A percentile compares a stretch with the other conserved stretches of the same genome.
phyloP scores from a whole-genome alignment of 179 eudicot genomes.

The Carnegiea gigantea region DNA sequence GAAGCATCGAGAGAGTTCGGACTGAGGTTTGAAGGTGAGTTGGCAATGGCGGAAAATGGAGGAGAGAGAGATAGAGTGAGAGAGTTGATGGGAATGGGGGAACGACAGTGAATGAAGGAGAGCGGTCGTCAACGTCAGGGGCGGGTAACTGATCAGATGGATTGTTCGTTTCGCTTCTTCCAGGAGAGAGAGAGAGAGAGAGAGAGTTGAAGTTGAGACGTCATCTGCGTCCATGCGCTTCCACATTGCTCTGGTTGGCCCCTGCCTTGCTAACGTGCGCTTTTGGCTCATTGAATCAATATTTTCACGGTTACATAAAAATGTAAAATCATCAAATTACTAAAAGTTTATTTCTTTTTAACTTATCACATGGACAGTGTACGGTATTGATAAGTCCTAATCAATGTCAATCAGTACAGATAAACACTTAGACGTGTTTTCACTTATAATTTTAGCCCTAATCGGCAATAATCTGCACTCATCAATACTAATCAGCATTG shows the following conservation, averaged over 20 bases:
- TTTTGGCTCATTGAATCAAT: not conserved
- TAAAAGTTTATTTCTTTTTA: too few relatives aligned
- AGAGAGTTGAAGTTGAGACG: not conserved
- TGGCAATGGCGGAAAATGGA: constrained; percentile 5
- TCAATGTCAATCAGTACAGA: too few relatives aligned
- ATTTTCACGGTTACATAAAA: too few relatives aligned
- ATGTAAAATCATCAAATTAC: too few relatives aligned
- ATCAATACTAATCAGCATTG: too few relatives aligned
- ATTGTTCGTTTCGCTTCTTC: constrained; percentile 2
- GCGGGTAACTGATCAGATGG: not conserved
- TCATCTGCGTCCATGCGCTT: not conserved
- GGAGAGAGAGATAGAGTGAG: too few relatives aligned
- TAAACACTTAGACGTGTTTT: too few relatives aligned
- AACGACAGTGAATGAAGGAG: not conserved
- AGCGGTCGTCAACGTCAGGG: constrained; percentile 5
- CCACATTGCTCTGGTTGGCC: not conserved
- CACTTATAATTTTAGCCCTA: too few relatives aligned
- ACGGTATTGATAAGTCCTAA: too few relatives aligned
- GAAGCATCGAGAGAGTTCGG: not conserved
- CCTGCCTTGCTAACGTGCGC: not conserved
- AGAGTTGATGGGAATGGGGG: not conserved
- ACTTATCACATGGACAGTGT: too few relatives aligned
- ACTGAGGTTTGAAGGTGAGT: not conserved
- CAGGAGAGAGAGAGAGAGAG: not conserved
- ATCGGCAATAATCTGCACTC: too few relatives aligned